phyloP scores from a whole-genome alignment of 768 basidiomycete species.

The Tubosaeta sp. region DNA sequence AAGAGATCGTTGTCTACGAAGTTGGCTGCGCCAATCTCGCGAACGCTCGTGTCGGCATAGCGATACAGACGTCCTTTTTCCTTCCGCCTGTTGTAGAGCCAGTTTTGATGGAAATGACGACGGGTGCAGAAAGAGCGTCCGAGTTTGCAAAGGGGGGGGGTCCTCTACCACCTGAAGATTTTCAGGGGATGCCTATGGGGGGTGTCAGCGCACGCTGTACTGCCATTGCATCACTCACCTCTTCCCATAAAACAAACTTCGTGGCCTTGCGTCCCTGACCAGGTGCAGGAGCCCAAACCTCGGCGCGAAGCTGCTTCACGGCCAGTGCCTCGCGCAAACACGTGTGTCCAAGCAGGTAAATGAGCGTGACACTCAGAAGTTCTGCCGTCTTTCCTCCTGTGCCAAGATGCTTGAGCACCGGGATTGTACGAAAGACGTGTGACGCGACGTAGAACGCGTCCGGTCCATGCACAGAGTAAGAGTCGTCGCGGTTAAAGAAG shows the following conservation, averaged over 20 bases:
- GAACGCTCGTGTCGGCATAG: conserved; percentile 84
- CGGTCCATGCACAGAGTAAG: conserved; percentile 82
- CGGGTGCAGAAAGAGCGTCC: conserved; percentile 78
- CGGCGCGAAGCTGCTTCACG: conserved; percentile 81
- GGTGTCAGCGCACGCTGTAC: conserved; percentile 9
- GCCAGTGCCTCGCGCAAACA: conserved; percentile 90
- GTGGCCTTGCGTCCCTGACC: conserved; percentile 70
- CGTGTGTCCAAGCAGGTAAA: conserved; percentile 67
- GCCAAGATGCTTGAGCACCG: conserved; percentile 91
- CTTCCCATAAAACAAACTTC: conserved; percentile 77
- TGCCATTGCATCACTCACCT: conserved; percentile 41
- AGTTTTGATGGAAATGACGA: conserved; percentile 86
- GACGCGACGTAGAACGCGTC: conserved; percentile 88
- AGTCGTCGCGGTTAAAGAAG: conserved; percentile 81
- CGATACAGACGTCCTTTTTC: conserved; percentile 73
- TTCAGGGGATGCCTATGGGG: conserved; percentile 64
- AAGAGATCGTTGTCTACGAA: conserved; percentile 94
- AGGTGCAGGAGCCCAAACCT: conserved; percentile 80
- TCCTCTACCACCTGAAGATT: conserved; percentile 75
- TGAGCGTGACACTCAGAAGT: conserved; percentile 76
- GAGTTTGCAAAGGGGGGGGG: conserved; percentile 75
- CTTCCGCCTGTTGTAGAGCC: conserved; percentile 53
- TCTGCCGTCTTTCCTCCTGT: conserved; percentile 51
- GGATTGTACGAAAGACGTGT: conserved; percentile 80
- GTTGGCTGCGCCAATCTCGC: conserved; percentile 84